Evolutionary conservation across 495 filamentous ascomycete genomes (phyloP), one percentile per base, ranked within the genome.

Genomic region (Collariella sp.): DNA sequence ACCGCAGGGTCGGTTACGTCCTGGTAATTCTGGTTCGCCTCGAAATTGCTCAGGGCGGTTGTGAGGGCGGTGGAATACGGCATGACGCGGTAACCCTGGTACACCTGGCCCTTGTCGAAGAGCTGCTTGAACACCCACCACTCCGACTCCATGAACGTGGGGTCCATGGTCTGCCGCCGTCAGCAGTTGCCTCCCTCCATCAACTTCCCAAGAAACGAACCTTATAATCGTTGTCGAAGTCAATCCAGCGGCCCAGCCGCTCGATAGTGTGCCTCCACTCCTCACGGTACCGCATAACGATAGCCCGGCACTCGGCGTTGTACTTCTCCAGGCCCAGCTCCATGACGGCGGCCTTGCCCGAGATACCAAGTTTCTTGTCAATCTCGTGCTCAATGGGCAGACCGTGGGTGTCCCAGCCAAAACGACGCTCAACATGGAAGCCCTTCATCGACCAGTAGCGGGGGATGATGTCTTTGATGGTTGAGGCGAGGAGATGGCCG

Each of bases 151-250:
- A 97, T 97, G 72, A 91, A 97, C n/a, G 71, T 80, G 2, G 84
- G 74, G 69, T 97, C 85, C 89, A 96, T 95, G 13, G 89, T 94
- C 85, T 88, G 67, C 22, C 9, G 9, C 18, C 59, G 61, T 60
- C 40, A 51, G 61, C 12, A 11, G 23, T 12, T 12, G 20, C 5
- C n/a, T 1, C 9, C 7, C 4, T 1, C 3, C n/a, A 1, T 1
- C 16, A 19, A 1, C 29, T n/a, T n/a, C n/a, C 2, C 3, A 23
- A 4, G n/a, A 13, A 31, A 49, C 70, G 50, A 54, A 85, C 85
- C 83, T 96, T 96, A 76, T 96, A 96, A 64, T 96, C 90, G 63
- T 95, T 93, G 70, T 97, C 94, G 55, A 97, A 96, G 71, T 98
- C 94, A 61, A 97, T 90, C 93, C 94, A 98, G 50, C 94, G 86